Evolutionary conservation across 345 rosid species (phyloP), one percentile per base, ranked within the genome.

Genomic region (Streptanthus diversifolius): DNA sequence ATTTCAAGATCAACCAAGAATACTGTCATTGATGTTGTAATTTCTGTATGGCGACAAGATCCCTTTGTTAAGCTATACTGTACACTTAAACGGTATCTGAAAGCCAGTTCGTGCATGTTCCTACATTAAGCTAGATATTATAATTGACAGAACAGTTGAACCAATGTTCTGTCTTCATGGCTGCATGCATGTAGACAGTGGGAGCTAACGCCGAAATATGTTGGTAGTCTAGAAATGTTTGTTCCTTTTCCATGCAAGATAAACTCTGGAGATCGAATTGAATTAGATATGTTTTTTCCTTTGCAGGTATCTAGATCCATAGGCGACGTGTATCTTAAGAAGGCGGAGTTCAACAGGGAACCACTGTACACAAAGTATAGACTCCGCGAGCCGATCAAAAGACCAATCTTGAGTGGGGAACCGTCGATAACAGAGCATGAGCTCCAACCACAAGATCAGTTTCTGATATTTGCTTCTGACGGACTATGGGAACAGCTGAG

Each of bases 401-500:
- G 75, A 82, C 98, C 97, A 30, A 93, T 93, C 76, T 79, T 93
- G 77, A 91, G 97, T 48, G 77, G 96, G 5, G 97, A 93, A 47
- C 97, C 98, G 6, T 73, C 97, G 0, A 79, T 93, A 55, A 82
- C 95, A 0, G 83, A 33, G 72, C 95, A 86, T 70, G 86, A 86
- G 55, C 80, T 93, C 56, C 89, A 82, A 67, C 85, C 95, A 63
- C 82, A 85, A 19, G 96, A 91, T 77, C 89, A 85, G 71, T 91
- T 91, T 75, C 65, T 93, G 36, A 89, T 93, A 81, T 89, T 91
- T 62, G 97, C 98, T 66, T 93, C 97, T n/a, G 98, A 93, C 69
- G 98, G 98, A 54, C 85, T 93, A 69, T 93, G 97, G 98, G 97
- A 93, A 75, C 98, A 93, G 74, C 82, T 93, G 66, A 86, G 84